Evolutionary conservation across 2,329 filamentous ascomycete species (phyloP).

Genomic region (Penicillium glabrum): DNA sequence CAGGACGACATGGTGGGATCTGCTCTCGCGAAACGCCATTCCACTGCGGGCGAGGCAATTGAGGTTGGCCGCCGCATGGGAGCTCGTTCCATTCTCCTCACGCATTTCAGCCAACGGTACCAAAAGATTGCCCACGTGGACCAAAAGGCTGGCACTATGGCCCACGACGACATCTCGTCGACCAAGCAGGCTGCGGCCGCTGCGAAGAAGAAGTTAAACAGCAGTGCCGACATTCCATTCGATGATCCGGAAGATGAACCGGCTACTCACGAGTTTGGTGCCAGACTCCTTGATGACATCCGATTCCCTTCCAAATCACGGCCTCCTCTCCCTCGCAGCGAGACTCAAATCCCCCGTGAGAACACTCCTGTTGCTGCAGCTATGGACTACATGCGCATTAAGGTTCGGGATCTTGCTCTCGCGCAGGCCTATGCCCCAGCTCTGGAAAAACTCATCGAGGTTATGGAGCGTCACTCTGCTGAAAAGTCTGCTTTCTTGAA

Average conservation of each 20-base stretch:
- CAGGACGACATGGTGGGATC: constrained; percentile 79
- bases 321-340: constrained; percentile 23
- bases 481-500: constrained; percentile 28
- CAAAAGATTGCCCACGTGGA: constrained; percentile 65
- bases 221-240: constrained; percentile 25
- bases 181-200: background rate
- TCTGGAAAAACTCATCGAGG: constrained; percentile 53
- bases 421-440: constrained; percentile 59
- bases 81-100: constrained; percentile 77
- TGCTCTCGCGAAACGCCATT: constrained; percentile 85
- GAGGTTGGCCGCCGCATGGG: constrained; percentile 74
- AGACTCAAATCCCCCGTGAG: constrained; percentile 4
- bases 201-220: constrained; percentile 9
- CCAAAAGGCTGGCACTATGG: constrained; percentile 15
- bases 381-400: constrained; percentile 65
- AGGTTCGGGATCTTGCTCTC: constrained; percentile 58
- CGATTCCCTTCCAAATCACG: constrained; percentile 2
- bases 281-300: constrained; percentile 16
- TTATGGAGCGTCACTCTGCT: constrained; percentile 32
- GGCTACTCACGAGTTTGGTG: background rate
- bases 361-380: constrained; percentile 57
- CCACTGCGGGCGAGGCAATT: constrained; percentile 83
- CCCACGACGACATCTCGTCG: constrained; percentile 1
- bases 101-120: constrained; percentile 94
- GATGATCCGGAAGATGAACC: constrained; percentile 25